Base-by-base conservation (phyloP, 1,284 basidiomycete species). In the Takashimella koratensis region DNA sequence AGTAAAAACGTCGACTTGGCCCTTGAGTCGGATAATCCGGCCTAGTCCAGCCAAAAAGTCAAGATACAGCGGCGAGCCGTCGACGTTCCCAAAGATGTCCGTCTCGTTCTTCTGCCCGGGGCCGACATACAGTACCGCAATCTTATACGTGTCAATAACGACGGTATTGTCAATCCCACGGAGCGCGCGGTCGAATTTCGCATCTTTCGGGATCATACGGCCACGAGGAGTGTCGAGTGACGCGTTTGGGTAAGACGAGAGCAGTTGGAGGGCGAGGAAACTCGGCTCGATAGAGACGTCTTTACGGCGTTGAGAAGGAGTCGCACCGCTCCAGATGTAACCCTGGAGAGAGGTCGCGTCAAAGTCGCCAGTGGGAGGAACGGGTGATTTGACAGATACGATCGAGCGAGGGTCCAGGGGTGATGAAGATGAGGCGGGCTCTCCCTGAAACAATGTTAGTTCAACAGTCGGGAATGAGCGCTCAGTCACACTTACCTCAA, bases 71-170 rank as follows among this genome's bases (percentile, higher is more conserved):
- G 91, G 90, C 1, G 96, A 98, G 5, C 96, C 96, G 67, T 95
- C 87, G 0, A 84, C 83, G 68, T 99, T 99, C 56, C 82, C 81
- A 21, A 98, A 82, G 53, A 98, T 98, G 56, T 96, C 91, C 8
- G 77, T 76, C 70, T 98, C 95, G 22, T 83, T 79, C 12, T 80
- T 86, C 74, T 98, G 96, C 0, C 90, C 90, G 2, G 92, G 90
- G 0, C 88, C 95, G 43, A 95, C 95, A 69, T 98, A 99, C 75
- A 99, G 80, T 40, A 98, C 88, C 3, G 93, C 96, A 41, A 98
- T 88, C 76, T 96, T 95, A 77, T 97, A 90, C 1, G 92, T 95
- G 74, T 99, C 96, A 59, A 98, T 96, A 58, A 98, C 93, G 0
- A 94, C 93, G 49, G 89, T 88, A 43, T 84, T 81, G 66, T 98